Evolutionary conservation across 805 yeast genomes (phyloP).

Genomic region (Candida palmyrensis): DNA sequence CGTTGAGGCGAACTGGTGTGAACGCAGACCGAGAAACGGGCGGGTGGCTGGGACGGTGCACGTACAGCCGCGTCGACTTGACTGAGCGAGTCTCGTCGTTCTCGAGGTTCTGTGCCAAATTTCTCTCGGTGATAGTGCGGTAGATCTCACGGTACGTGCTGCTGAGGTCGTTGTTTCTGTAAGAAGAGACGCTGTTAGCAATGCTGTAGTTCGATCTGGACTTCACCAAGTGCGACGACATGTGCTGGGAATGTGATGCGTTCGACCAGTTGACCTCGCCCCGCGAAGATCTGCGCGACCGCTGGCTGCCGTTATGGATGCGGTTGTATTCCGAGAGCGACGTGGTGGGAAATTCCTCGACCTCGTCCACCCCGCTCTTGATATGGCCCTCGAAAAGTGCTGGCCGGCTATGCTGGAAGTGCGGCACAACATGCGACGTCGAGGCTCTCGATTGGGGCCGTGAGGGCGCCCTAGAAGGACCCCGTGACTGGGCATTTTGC

Average conservation of each 20-base stretch:
- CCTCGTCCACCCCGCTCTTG: conserved; percentile 13
- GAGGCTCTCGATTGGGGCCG: conserved; percentile 20
- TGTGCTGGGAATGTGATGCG: background rate
- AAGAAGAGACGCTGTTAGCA: conserved; percentile 3
- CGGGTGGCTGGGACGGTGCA: conserved; percentile 7
- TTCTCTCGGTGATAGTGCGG: conserved; percentile 31
- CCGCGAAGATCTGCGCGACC: conserved; percentile 33
- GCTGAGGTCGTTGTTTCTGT: conserved; percentile 16
- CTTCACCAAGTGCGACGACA: conserved; percentile 5
- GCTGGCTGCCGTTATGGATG: conserved; percentile 13
- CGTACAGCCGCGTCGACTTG: conserved; percentile 10
- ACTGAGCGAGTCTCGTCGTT: conserved; percentile 6
- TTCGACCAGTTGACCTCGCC: conserved; percentile 21
- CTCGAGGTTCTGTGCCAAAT: conserved; percentile 15
- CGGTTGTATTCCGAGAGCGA: conserved; percentile 33
- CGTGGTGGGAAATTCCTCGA: conserved; percentile 25
- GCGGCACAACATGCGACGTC: conserved; percentile 3
- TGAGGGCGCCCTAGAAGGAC: conserved; percentile 23
- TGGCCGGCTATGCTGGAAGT: conserved; percentile 6
- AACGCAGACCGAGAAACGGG: conserved; percentile 6
- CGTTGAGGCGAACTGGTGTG: conserved; percentile 3
- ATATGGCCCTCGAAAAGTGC: conserved; percentile 6
- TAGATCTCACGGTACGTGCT: conserved; percentile 31
- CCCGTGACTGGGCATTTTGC: too few species aligned
- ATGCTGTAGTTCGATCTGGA: conserved; percentile 22